Evolutionary conservation across 2,329 filamentous ascomycete species (phyloP), one percentile per base, ranked within the genome.

Genomic region (Tolypocladium cylindrosporum): DNA sequence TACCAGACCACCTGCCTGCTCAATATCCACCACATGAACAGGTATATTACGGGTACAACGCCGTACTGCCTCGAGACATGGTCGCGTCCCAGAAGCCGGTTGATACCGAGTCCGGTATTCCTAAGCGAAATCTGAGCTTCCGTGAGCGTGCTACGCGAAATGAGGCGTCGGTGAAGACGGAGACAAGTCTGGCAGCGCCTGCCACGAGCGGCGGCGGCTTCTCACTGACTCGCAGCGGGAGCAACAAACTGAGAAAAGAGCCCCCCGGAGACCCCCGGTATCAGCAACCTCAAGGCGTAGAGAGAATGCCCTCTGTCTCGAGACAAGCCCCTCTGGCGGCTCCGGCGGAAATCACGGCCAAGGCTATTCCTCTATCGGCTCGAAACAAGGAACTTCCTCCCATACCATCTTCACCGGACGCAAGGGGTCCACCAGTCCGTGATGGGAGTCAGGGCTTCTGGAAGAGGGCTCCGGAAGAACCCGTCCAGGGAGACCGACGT

Each of bases 181-280:
- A 64, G 19, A 56, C 61, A 8, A 45, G 31, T n/a, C 63, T 65
- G 53, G 66, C 74, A 3, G 60, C 66, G 34, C 65, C 66, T 16
- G 66, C 69, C 4, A 65, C 69, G 3, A 65, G 65, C 6, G 69
- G 70, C 36, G 69, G 24, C 34, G 57, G 72, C 43, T 71, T 75
- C 55, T 71, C 74, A 59, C 62, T 78, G 40, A 67, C 72, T 10
- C 76, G 80, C 55, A 80, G 71, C 57, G 77, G 74, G n/a, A 85
- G 81, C 64, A 83, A 84, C 62, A 85, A 82, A 65, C 70, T 84
- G 41, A 79, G 74, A 65, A 86, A 85, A 61, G 77, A 82, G 2
- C 82, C 79, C 1, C 80, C 82, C 1, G 73, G 69, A n/a, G 80
- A 84, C 54, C 69, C 74, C 1, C 77, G 76, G 74, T 74, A 75